These are phyloP conservation scores for Ceratobasidium sp. DNA, from an alignment of 1,284 basidiomycete genomes.

Conservation along the genomic window DNA sequence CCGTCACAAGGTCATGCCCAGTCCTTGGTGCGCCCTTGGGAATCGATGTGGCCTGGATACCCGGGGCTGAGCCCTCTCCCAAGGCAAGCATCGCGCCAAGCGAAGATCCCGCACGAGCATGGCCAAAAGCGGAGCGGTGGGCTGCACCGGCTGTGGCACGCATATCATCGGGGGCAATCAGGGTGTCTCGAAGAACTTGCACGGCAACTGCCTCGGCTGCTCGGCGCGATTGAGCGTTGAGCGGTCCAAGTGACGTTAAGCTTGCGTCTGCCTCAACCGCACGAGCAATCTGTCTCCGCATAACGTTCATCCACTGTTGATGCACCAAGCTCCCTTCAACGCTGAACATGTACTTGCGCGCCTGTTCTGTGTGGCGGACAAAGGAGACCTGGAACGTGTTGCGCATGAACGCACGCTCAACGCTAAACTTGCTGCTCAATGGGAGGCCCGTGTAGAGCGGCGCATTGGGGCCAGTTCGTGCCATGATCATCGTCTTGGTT, in stretches of 20 bases:
- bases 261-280: conserved; percentile 49
- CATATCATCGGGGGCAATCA: conserved; percentile 57
- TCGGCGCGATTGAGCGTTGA: conserved; percentile 57
- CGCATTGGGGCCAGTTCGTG: conserved; percentile 79
- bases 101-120: conserved; percentile 20
- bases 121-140: not conserved
- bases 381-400: conserved; percentile 93
- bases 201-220: conserved; percentile 78
- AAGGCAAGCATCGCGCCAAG: conserved; percentile 19
- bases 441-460: conserved; percentile 80
- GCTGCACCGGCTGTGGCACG: not conserved
- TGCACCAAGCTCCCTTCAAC: conserved; percentile 77
- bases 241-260: conserved; percentile 47
- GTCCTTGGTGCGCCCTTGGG: conserved; percentile 41
- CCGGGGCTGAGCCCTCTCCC: conserved; percentile 8
- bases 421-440: conserved; percentile 71
- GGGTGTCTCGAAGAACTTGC: conserved; percentile 80
- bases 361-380: conserved; percentile 67
- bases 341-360: conserved; percentile 92
- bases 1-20: conserved; percentile 48
- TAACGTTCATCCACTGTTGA: conserved; percentile 73
- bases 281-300: conserved; percentile 72
- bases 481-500: conserved; percentile 77
- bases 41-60: conserved; percentile 10
- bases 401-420: conserved; percentile 92